Percentiles rank a stretch among this genome's conserved stretches.
phyloP scores from a whole-genome alignment of 2,329 filamentous ascomycete genomes.

The Berkeleyomyces basicola region DNA sequence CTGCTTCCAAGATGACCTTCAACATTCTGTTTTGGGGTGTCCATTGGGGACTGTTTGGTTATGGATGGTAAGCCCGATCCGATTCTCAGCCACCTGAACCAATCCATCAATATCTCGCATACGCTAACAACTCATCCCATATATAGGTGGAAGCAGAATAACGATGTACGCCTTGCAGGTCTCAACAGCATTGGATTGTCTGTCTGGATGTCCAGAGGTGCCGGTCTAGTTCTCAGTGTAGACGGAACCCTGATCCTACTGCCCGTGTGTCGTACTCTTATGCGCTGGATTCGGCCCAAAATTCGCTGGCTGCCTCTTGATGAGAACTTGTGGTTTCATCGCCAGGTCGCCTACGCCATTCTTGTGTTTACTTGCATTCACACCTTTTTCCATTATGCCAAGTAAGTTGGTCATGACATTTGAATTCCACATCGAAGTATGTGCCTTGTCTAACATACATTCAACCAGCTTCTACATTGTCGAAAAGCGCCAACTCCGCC shows the following conservation, averaged over 20 bases:
- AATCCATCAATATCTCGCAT: neutral
- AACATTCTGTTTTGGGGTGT: slow-evolving; percentile 66
- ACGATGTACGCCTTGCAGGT: slow-evolving; percentile 49
- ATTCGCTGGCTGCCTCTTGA: slow-evolving; percentile 82
- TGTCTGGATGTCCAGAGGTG: slow-evolving; percentile 92
- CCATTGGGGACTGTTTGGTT: slow-evolving; percentile 61
- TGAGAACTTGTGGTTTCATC: slow-evolving; percentile 92
- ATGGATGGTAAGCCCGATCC: slow-evolving; percentile 54
- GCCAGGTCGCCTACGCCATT: slow-evolving; percentile 81
- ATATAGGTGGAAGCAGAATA: slow-evolving; percentile 59
- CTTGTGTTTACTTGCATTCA: slow-evolving; percentile 70
- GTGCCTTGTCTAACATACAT: neutral
- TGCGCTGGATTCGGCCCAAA: slow-evolving; percentile 74
- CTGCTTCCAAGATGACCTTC: slow-evolving; percentile 56
- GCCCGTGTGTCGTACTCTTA: slow-evolving; percentile 83
- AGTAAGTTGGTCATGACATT: slow-evolving; percentile 23
- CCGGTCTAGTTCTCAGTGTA: slow-evolving; percentile 68
- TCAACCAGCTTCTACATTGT: slow-evolving; percentile 64
- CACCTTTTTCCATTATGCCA: slow-evolving; percentile 75
- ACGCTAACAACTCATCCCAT: slow-evolving; percentile 15
- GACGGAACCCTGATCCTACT: slow-evolving; percentile 80
- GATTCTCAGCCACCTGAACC: neutral
- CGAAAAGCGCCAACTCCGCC: slow-evolving; percentile 68
- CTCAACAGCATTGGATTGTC: slow-evolving; percentile 75
- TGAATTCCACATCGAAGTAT: neutral